Percentiles rank a stretch among this genome's conserved stretches.
phyloP scores from a whole-genome alignment of 495 filamentous ascomycete genomes.

The Astrothelium subdiscretum region DNA sequence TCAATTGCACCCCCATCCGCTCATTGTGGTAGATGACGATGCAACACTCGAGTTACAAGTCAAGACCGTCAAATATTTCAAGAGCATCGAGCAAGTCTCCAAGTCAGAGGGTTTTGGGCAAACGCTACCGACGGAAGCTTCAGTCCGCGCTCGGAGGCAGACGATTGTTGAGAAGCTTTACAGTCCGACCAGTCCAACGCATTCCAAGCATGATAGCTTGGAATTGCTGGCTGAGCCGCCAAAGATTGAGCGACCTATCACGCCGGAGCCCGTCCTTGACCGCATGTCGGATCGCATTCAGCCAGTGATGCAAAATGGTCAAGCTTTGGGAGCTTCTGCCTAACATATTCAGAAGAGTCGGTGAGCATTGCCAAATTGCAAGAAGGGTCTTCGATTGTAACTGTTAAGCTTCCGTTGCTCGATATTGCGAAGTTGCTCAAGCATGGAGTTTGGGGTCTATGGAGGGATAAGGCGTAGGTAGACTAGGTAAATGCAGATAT shows the following conservation, averaged over 20 bases:
- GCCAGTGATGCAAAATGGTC: background rate
- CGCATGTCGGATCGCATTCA: conserved; percentile 9
- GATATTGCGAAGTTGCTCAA: background rate
- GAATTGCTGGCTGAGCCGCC: conserved; percentile 14
- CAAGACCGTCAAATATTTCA: conserved; percentile 79
- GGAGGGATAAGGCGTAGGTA: background rate
- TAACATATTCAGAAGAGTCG: background rate
- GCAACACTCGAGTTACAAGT: conserved; percentile 74
- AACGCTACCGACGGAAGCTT: conserved; percentile 36
- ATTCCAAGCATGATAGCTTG: conserved; percentile 5
- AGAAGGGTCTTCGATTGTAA: background rate
- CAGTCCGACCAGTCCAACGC: conserved; percentile 13
- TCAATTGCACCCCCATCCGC: conserved; percentile 66
- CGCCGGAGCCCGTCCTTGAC: conserved; percentile 21
- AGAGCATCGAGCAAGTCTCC: conserved; percentile 52
- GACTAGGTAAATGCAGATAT: background rate
- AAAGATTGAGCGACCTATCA: conserved; percentile 9
- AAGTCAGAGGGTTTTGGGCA: conserved; percentile 46
- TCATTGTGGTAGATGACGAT: conserved; percentile 78
- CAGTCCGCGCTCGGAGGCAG: conserved; percentile 18
- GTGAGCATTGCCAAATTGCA: background rate
- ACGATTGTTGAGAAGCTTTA: conserved; percentile 25
- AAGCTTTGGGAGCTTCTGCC: background rate
- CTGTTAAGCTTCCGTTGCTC: background rate
- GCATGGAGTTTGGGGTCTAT: background rate